A percentile compares a stretch with the other conserved stretches of the same genome.
phyloP scores from a whole-genome alignment of 768 basidiomycete genomes.

The Pulveroboletus sp. region DNA sequence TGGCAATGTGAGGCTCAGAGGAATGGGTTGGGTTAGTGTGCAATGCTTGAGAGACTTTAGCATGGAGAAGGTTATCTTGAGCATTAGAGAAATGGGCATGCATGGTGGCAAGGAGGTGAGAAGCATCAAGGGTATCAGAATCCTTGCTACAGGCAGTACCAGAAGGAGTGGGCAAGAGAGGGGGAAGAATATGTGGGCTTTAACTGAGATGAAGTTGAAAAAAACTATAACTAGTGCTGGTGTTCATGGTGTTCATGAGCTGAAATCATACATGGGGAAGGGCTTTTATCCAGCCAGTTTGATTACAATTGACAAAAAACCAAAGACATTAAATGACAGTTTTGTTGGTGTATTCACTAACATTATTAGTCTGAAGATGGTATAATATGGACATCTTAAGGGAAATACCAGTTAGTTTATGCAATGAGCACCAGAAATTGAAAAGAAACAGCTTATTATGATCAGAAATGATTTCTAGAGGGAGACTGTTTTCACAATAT shows the following conservation, averaged over 20 bases:
- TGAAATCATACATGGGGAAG: constrained; percentile 29
- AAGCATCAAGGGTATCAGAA: too few relatives aligned
- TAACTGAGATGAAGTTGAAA: too few relatives aligned
- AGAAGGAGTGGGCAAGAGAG: too few relatives aligned
- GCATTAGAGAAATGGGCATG: too few relatives aligned
- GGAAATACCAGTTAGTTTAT: constrained; percentile 7
- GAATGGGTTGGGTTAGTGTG: too few relatives aligned
- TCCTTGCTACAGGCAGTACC: too few relatives aligned
- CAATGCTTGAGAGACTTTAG: too few relatives aligned
- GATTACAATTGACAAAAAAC: background rate
- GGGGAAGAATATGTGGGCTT: too few relatives aligned
- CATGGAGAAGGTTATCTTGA: too few relatives aligned
- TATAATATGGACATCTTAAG: constrained; percentile 20
- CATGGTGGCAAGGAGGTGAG: too few relatives aligned
- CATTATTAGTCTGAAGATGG: constrained; percentile 27
- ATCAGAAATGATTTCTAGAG: constrained; percentile 19
- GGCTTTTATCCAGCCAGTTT: constrained; percentile 25
- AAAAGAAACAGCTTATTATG: constrained; percentile 25
- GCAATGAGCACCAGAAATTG: constrained; percentile 22
- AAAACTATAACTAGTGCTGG: background rate
- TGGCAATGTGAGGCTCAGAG: too few relatives aligned
- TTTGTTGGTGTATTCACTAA: constrained; percentile 17
- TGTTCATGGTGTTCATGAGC: background rate
- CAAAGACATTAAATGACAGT: constrained; percentile 8
- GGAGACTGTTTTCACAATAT: constrained; percentile 14